Base-by-base conservation (phyloP, 176 grass and related monocot genomes). In the Elaeis guineensis region DNA sequence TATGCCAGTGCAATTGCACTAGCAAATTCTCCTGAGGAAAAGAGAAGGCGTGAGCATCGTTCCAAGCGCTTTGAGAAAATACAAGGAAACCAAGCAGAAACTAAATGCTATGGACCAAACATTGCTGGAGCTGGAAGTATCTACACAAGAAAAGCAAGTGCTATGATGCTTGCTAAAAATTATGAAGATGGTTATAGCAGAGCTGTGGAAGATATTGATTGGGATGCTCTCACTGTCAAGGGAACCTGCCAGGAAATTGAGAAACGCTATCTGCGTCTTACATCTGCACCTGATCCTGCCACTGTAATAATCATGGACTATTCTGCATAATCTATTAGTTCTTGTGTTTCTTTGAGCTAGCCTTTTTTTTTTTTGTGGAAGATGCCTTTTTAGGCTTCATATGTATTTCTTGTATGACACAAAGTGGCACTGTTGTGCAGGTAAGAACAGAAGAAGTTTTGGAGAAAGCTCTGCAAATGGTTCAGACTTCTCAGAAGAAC, bases 131-230 rank as follows among this genome's bases (percentile, higher is more conserved):
- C 69, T 72, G 63, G 25, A 54, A 69, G 57, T 86, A 70, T 77
- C 54, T 65, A 65, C 25, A 51, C 69, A 73, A 82, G 72, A 75
- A 90, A 65, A 77, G 72, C 72, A 29, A 73, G 82, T 75, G 79
- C 78, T 21, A 77, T 86, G 74, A 59, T 80, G 65, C 72, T 75
- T 76, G 51, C 55, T 55, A 88, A 72, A 84, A 80, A 49, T 30
- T 69, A 59, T 57, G 84, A 89, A 72, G 72, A 85, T 83, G 81
- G 69, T 55, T 54, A 22, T 69, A 75, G 62, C 57, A 72, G 55
- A 76, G 84, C 87, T 51, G 92, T 97, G 14, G 92, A 97, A 73
- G 92, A 97, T 85, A 85, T 97, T 65, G 78, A 91, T 21, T 91
- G 92, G 92, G 92, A 97, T 80, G 79, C 87, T 28, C 59, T 97